Evolutionary conservation across 306 rosid genomes (phyloP), one percentile per base, ranked within the genome.

Genomic region (Quercus parvula): DNA sequence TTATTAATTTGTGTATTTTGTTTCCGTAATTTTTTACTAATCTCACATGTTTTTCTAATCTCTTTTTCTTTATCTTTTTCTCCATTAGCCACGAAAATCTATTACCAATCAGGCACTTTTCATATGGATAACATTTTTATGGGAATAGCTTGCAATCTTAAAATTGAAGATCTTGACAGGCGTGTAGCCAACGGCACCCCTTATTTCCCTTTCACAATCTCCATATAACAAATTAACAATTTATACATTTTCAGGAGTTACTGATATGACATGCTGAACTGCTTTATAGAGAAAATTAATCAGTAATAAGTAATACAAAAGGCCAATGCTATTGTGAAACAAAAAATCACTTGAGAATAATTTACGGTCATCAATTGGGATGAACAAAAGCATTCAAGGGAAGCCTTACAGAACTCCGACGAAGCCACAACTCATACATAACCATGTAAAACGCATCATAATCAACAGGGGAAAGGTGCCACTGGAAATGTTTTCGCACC

Each of bases 351-450:
- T 68, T 24, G 6, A 84, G 33, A 78, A 61, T 5, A 57, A 30
- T 67, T 72, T 25, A 15, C 44, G 69, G 31, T 77, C n/a, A 70
- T 74, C 61, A 19, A 35, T 12, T 24, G 64, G 19, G 3, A 51
- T 67, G 41, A 33, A 22, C 14, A 77, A 74, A 59, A 81, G 64
- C 82, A 13, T 63, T 76, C 35, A n/a, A 81, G 0, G 74, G 59
- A 59, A 82, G 58, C 76, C 79, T 81, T 17, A 87, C 73, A 22
- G 87, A 77, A 84, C 92, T 89, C 79, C 96, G 81, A 44, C 98
- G 92, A 38, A 92, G 94, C 98, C 98, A 94, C 67, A 92, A 66
- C 79, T 94, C 96, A 61, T 90, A 92, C 94, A 92, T 89, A 35
- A 87, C 94, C 98, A 90, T 94, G 77, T 89, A 81, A 80, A 94